Conservation (phyloP, 1,139 yeast genomes). For the Suhomyces bribrorum region DNA sequence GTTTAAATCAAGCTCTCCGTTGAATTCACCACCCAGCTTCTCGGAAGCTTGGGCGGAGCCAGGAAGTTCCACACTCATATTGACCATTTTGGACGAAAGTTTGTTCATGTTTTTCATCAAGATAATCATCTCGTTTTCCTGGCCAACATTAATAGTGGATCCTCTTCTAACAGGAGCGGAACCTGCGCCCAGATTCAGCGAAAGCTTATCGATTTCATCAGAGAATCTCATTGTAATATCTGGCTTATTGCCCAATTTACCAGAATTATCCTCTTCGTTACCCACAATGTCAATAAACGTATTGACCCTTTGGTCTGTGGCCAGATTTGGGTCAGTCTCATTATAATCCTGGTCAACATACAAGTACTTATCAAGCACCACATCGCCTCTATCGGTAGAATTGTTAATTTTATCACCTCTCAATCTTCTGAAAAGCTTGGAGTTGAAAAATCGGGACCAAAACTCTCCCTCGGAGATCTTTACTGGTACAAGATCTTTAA, state of each 20-base stretch:
- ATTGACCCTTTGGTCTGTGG: constrained; percentile 32
- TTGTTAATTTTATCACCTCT: constrained; percentile 83
- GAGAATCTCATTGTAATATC: constrained; percentile 86
- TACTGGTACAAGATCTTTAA: constrained; percentile 81
- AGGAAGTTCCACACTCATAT: constrained; percentile 38
- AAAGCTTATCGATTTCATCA: constrained; percentile 24
- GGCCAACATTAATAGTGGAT: constrained; percentile 23
- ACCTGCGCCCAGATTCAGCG: not conserved
- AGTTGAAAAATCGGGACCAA: constrained; percentile 95
- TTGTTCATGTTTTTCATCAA: constrained; percentile 88
- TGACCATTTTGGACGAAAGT: constrained; percentile 78
- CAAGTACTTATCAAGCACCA: constrained; percentile 79
- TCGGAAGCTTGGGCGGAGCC: constrained; percentile 8
- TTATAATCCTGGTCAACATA: constrained; percentile 53
- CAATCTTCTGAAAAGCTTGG: constrained; percentile 80
- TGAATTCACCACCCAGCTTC: too few species aligned
- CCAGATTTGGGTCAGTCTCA: constrained; percentile 27
- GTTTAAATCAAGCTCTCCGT: constrained; percentile 55
- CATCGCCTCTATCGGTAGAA: constrained; percentile 78
- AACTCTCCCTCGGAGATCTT: constrained; percentile 85
- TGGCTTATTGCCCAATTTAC: constrained; percentile 75
- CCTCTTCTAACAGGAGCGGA: constrained; percentile 2
- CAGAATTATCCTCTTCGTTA: constrained; percentile 79
- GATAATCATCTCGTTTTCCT: constrained; percentile 66
- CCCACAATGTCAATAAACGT: constrained; percentile 75